phyloP scores from a whole-genome alignment of 2,329 filamentous ascomycete genomes.

The Mycogone perniciosa region DNA sequence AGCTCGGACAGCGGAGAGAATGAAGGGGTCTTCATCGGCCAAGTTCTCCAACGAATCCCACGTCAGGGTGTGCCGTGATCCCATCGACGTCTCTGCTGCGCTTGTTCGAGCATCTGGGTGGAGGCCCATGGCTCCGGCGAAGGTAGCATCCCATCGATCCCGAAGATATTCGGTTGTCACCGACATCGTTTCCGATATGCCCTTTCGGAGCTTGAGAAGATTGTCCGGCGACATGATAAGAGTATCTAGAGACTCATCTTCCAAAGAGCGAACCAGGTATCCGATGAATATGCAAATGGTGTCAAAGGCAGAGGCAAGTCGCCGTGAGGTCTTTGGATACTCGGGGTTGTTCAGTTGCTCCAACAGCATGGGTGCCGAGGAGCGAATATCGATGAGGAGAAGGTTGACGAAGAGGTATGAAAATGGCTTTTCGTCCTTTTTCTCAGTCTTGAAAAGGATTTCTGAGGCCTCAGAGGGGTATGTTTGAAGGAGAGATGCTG shows the following conservation, averaged over 20 bases:
- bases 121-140: constrained; percentile 55
- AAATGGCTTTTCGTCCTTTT: constrained; percentile 43
- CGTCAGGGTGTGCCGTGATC: constrained; percentile 42
- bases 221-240: constrained; percentile 50
- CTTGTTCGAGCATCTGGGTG: constrained; percentile 49
- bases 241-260: constrained; percentile 36
- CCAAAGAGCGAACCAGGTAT: constrained; percentile 48
- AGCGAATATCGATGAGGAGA: constrained; percentile 59
- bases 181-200: constrained; percentile 57
- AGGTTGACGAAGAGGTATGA: constrained; percentile 59
- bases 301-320: constrained; percentile 57
- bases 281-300: constrained; percentile 55
- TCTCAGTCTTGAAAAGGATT: constrained; percentile 47
- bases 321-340: constrained; percentile 45
- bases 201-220: constrained; percentile 54
- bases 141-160: constrained; percentile 62
- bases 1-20: constrained; percentile 51
- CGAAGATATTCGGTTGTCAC: constrained; percentile 59
- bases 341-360: constrained; percentile 48
- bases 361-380: constrained; percentile 55
- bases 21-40: constrained; percentile 48
- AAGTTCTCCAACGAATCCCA: constrained; percentile 52
- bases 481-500: constrained; percentile 49
- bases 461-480: constrained; percentile 42
- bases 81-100: constrained; percentile 37